Percentiles rank a stretch among this genome's conserved stretches.
Conservation (phyloP, 2,329 filamentous ascomycete genomes). For the Fulvia fulva region DNA sequence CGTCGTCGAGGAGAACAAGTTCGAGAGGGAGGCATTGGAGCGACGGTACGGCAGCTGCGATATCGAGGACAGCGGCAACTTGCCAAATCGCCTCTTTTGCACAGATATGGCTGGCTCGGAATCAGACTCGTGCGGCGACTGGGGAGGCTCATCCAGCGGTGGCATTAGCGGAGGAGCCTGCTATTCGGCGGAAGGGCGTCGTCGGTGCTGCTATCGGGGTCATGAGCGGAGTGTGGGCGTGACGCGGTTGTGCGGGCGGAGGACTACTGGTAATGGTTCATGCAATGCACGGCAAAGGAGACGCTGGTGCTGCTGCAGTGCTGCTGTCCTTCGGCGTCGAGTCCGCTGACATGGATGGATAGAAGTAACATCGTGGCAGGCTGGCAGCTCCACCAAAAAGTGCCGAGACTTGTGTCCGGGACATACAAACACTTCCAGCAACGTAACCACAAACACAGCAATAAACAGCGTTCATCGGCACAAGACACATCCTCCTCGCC, state of each 20-base stretch:
- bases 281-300: neutral
- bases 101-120: constrained; percentile 58
- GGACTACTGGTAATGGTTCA: neutral
- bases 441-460: neutral
- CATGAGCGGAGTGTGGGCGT: neutral
- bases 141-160: constrained; percentile 61
- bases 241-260: neutral
- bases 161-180: constrained; percentile 51
- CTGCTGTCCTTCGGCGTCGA: neutral
- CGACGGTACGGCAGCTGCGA: constrained; percentile 51
- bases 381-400: neutral
- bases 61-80: constrained; percentile 58
- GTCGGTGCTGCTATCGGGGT: constrained; percentile 2
- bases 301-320: neutral
- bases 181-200: constrained; percentile 12
- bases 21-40: constrained; percentile 50
- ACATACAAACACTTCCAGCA: neutral
- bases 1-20: constrained; percentile 50
- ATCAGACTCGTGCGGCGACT: constrained; percentile 67
- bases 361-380: too few relatives aligned
- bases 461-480: neutral
- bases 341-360: neutral
- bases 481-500: neutral
- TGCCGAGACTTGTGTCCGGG: neutral
- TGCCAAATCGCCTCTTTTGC: constrained; percentile 55